Base-by-base conservation (phyloP, 1,284 basidiomycete species). In the Kalmanozyma brasiliensis region DNA sequence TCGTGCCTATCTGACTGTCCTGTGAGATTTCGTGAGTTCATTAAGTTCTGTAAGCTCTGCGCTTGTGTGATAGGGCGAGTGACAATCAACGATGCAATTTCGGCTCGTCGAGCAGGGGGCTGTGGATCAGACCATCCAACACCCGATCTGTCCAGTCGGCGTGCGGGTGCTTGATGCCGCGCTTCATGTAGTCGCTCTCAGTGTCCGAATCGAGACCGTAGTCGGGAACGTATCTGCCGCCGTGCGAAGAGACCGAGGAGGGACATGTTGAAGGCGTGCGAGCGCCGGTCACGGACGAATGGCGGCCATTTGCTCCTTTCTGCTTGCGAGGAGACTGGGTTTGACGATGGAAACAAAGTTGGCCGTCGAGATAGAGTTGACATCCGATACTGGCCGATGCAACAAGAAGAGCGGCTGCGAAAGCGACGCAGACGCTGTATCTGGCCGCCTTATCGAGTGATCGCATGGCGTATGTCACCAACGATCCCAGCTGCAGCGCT, bases 161-260 rank as follows among this genome's bases (percentile, higher is more conserved):
- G 3, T 16, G 37, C 0, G 57, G 49, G 2, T 26, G 32, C 16
- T n/a, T 52, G 4, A 16, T 20, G 7, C 43, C n/a, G 2, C 43
- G 34, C 20, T 32, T 23, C 5, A 16, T n/a, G 11, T 38, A 33
- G n/a, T 36, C 32, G 19, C 52, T 55, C 2, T 62, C 60, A 10
- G 36, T 56, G 29, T 55, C 52, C 43, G 52, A 55, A 9, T 62
- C 60, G 8, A 62, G 36, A 5, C 48, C 60, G 35, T 56, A 62
- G 34, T 62, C 60, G 2, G 52, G 48, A 0, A 51, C 17, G 42
- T 47, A 42, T 8, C 29, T 42, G 17, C 34, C 57, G 9, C 33
- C 26, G 34, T 55, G 60, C 1, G 52, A 62, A 2, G 60, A 56
- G 14, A n/a, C 3, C 13, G 45, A 48, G 1, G 49, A 47, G 22